Evolutionary conservation across 2,329 filamentous ascomycete species (phyloP), one percentile per base, ranked within the genome.

Genomic region (Penicillium expansum): DNA sequence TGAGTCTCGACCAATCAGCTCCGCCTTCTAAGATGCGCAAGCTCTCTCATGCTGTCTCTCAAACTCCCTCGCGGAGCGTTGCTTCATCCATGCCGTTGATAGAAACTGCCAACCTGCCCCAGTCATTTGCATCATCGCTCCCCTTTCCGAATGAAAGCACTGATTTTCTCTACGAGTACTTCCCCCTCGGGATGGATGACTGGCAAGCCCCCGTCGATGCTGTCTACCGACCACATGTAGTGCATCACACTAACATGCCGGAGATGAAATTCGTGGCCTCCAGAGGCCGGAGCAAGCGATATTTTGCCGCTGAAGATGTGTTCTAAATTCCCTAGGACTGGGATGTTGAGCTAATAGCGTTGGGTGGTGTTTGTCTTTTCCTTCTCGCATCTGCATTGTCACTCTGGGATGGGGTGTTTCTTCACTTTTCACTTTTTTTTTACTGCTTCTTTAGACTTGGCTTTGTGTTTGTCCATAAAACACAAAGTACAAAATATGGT

Each of bases 131-230:
- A 82, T 89, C 33, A 76, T 86, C 62, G 20, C 67, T 77, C 20
- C 69, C 74, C 5, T 74, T 73, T 49, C 67, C 72, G n/a, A 73
- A 70, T 37, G 91, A 96, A 66, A 88, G 88, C 65, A 87, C 87
- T 0, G 92, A 97, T 74, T 79, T 92, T 62, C 78, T 97, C 18
- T 97, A 97, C 71, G 92, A 97, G 76, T 97, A 97, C 71, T 97
- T 97, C 62, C 92, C 92, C 0, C 80, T 97, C 16, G 92, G 89
- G 48, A 77, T 96, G 57, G 92, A 97, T 71, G 92, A 97, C 69
- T 97, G 84, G 87, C 91, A 92, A 84, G 89, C 89, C 2, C 91
- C 91, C 1, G 90, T 95, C 3, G 91, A 96, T 73, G 91, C 91
- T 5, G 88, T 96, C 16, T 96, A 96, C 71, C 82, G 91, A 48